Evolutionary conservation across 2,329 filamentous ascomycete genomes (phyloP), one percentile per base, ranked within the genome.

Genomic region (Xylariaceae sp.): DNA sequence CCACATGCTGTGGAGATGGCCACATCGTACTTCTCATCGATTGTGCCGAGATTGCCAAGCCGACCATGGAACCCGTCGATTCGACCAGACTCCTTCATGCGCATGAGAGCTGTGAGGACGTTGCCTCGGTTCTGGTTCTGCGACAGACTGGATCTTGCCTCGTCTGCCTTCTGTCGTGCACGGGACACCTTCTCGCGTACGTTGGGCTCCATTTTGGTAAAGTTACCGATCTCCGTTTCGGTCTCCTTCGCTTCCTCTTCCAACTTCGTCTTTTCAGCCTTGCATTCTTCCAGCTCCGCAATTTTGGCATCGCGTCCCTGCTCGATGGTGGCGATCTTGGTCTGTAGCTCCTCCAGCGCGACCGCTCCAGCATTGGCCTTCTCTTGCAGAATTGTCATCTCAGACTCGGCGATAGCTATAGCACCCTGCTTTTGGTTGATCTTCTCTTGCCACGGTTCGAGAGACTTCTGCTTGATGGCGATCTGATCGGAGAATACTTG

Each of bases 1-100:
- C 89, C 85, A 59, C 94, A 97, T 11, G 94, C 95, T 0, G 94
- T 99, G 0, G 95, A 99, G 53, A 99, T 96, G n/a, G 94, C 94
- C 39, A 99, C 83, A 63, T 99, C 94, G 68, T 95, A 99, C 69
- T 89, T 89, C 65, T 89, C 80, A 62, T 99, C 91, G 58, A 99
- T 99, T 1, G 89, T 85, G 39, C 94, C 94, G 1, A 99, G 80
- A 60, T 97, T 96, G 10, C 94, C 95, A 4, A 99, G 83, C 31
- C 94, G 85, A 22, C 94, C 94, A 63, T 99, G 90, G 71, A 99
- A 99, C 2, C 95, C 94, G 62, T 96, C 91, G 56, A 99, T 95
- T 66, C 94, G 87, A 11, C 94, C 94, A 18, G 94, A 96, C 64
- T 97, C 94, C 64, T 90, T 94, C 71, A 99, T 82, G 43, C 94